A percentile compares a stretch with the other conserved stretches of the same genome.
Evolutionary conservation across 2,329 filamentous ascomycete species (phyloP).

Genomic region (Pseudocercospora vitis): DNA sequence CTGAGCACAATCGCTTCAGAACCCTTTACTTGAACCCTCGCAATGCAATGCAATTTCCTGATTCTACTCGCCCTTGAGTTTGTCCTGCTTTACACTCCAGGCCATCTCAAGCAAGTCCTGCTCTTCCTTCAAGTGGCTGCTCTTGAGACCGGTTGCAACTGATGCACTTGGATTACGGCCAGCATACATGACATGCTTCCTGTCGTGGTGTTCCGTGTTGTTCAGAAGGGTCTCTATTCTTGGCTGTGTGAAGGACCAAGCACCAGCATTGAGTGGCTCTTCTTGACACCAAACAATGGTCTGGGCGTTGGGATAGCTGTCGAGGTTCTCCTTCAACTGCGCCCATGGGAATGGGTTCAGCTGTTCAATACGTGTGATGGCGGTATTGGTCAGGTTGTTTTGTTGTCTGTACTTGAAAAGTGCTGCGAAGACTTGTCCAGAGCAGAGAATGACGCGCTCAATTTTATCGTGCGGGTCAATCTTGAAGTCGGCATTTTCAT

Average conservation of each 20-base stretch:
- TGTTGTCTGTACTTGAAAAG: conserved; percentile 87
- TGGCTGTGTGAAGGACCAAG: conserved; percentile 96
- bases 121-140: conserved; percentile 87
- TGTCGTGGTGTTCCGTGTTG: conserved; percentile 85
- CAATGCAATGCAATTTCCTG: not conserved
- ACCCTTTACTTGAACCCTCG: not conserved
- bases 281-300: conserved; percentile 97
- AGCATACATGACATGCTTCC: conserved; percentile 95
- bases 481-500: conserved; percentile 55
- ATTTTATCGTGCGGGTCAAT: conserved; percentile 83
- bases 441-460: conserved; percentile 90
- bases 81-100: conserved; percentile 63
- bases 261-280: conserved; percentile 94
- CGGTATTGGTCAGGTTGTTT: conserved; percentile 83
- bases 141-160: conserved; percentile 91
- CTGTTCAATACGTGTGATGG: conserved; percentile 94
- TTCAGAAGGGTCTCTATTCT: conserved; percentile 96
- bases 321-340: conserved; percentile 92
- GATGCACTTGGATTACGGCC: conserved; percentile 90
- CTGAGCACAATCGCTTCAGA: not conserved
- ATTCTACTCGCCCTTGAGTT: conserved; percentile 62
- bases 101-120: conserved; percentile 71
- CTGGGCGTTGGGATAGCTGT: conserved; percentile 95
- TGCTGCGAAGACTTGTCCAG: conserved; percentile 88
- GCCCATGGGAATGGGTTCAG: conserved; percentile 99